Conservation (phyloP, 306 rosid species). For the Hippophae tibetana region DNA sequence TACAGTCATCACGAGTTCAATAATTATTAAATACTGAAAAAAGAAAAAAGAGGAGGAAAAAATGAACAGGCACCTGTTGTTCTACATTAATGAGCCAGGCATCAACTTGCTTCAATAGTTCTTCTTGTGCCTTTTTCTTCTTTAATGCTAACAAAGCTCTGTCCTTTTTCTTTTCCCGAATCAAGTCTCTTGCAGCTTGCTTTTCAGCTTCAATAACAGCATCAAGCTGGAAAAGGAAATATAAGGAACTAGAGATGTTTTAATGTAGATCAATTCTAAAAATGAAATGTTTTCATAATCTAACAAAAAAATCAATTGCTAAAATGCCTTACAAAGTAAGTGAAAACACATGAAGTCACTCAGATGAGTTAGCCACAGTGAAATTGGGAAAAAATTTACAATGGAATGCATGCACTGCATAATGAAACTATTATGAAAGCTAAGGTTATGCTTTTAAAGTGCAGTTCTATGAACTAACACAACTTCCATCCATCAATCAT, state of each 20-base stretch:
- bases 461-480: background rate
- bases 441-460: background rate
- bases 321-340: too few species aligned
- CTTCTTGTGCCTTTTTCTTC: conserved; percentile 90
- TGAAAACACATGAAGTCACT: too few species aligned
- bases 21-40: background rate
- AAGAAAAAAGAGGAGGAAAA: background rate
- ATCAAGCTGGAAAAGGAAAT: conserved; percentile 54
- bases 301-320: background rate
- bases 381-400: too few species aligned
- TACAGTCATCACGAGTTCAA: background rate
- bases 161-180: conserved; percentile 84
- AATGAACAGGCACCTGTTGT: conserved; percentile 57
- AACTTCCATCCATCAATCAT: background rate
- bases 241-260: background rate
- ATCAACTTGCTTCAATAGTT: conserved; percentile 88
- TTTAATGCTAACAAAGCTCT: conserved; percentile 81
- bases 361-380: too few species aligned
- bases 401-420: background rate
- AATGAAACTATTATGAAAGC: too few species aligned
- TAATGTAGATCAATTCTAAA: background rate
- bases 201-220: conserved; percentile 92
- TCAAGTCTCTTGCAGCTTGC: conserved; percentile 85
- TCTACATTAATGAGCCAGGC: conserved; percentile 91
- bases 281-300: background rate